These are phyloP conservation scores for Candida gorgasii DNA, from an alignment of 805 yeast genomes.

Conservation along the genomic window DNA sequence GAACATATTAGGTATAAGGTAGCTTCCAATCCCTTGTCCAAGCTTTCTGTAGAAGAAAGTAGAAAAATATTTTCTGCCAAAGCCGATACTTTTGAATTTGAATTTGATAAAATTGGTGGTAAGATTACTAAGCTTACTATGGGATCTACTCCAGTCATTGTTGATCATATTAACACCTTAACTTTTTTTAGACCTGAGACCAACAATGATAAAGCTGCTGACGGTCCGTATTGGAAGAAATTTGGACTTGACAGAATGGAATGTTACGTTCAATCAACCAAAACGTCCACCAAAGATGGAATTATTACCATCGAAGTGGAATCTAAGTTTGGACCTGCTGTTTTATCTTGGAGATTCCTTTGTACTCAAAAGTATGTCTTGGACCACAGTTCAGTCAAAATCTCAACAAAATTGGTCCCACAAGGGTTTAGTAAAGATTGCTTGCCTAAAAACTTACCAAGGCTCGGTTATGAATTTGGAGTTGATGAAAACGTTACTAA, in stretches of 20 bases:
- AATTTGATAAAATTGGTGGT: constrained; percentile 16
- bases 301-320: constrained; percentile 15
- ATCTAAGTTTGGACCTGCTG: constrained; percentile 22
- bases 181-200: constrained; percentile 33
- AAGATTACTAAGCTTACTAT: constrained; percentile 1
- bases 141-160: constrained; percentile 20
- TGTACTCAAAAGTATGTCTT: constrained; percentile 13
- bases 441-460: constrained; percentile 27
- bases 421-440: constrained; percentile 7
- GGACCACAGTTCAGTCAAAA: background rate
- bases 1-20: background rate
- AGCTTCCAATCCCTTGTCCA: background rate
- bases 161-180: constrained; percentile 11
- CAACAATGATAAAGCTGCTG: constrained; percentile 25
- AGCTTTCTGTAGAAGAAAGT: constrained; percentile 2
- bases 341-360: constrained; percentile 27
- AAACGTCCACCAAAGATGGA: constrained; percentile 1
- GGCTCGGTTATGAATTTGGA: constrained; percentile 32
- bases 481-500: constrained; percentile 12
- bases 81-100: constrained; percentile 1
- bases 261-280: constrained; percentile 3
- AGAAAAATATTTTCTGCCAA: constrained; percentile 16
- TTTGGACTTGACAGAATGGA: constrained; percentile 24
- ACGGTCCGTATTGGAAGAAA: constrained; percentile 26
- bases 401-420: background rate